Base-by-base conservation (phyloP, 2,329 filamentous ascomycete species). In the Magnaporthiopsis rhizophila region DNA sequence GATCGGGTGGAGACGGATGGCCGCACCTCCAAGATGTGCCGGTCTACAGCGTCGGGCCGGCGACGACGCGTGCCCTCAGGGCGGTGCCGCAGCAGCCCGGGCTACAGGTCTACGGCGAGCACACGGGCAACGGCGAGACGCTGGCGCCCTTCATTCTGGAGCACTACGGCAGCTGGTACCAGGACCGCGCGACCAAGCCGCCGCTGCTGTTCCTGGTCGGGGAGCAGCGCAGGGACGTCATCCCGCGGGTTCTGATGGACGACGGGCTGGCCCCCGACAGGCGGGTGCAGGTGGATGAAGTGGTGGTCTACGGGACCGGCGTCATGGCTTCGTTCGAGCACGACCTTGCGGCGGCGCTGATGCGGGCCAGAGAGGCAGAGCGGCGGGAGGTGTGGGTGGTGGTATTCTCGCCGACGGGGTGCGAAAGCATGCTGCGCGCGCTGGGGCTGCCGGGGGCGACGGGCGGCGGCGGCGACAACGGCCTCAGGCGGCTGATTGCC, bases 191-290 rank as follows among this genome's bases (percentile, higher is more conserved):
- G 13, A 70, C 69, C 18, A 86, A 86, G 69, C 86, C 84, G 0
- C 83, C 89, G 0, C 74, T 98, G 6, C 78, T 98, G 0, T 99
- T 98, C 74, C 83, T 96, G 18, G 92, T 96, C 0, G 95, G 95
- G 26, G 94, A 97, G 73, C 90, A 93, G 73, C 85, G 92, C 64
- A 81, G 95, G 59, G 95, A 98, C 73, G 86, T 97, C 68, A 97
- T 99, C 67, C 93, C 95, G 1, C 90, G 85, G 69, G 91, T 86
- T 1, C 78, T 98, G 53, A 90, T 87, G 80, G 82, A 84, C 56
- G 72, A 78, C 0, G 69, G 72, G 0, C 76, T 92, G 11, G 74
- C 82, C 0, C 67, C 72, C 0, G 72, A 78, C 18, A 74, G 76
- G 63, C 79, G 84, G 61, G 89, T 95, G 28, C 75, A 75, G 9